phyloP scores from a whole-genome alignment of 345 rosid species.

The Eucalyptus regnans region DNA sequence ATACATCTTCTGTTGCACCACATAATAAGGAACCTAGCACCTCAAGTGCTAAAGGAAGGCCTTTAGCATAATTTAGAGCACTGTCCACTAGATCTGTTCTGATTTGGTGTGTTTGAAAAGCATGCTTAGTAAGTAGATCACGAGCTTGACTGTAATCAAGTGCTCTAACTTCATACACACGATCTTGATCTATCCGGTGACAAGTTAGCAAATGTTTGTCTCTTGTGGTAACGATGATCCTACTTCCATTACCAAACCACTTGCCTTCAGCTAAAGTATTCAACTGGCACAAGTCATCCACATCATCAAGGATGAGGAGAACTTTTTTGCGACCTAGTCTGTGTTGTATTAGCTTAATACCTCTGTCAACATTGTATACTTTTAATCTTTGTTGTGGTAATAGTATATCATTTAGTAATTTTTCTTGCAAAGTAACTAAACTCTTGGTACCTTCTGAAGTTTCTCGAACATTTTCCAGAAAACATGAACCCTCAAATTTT shows the following conservation, averaged over 20 bases:
- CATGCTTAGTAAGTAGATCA: not conserved
- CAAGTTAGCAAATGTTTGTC: not conserved
- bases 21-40: not conserved
- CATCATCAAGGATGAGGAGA: not conserved
- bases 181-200: rapidly evolving
- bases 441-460: rapidly evolving
- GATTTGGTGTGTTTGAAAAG: not conserved
- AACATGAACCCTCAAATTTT: not conserved
- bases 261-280: not conserved
- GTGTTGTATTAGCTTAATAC: not conserved
- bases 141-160: rapidly evolving
- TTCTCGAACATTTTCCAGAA: not conserved
- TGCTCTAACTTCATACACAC: not conserved
- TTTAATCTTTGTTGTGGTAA: not conserved
- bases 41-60: not conserved
- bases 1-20: not conserved
- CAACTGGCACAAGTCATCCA: not conserved
- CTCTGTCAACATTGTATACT: rapidly evolving
- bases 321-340: not conserved
- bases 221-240: not conserved
- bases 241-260: not conserved
- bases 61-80: not conserved
- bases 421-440: not conserved
- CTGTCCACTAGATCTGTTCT: not conserved
- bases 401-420: not conserved